Percentiles rank a stretch among this genome's conserved stretches.
Conservation (phyloP, 345 rosid genomes). For the Kernera saxatilis region DNA sequence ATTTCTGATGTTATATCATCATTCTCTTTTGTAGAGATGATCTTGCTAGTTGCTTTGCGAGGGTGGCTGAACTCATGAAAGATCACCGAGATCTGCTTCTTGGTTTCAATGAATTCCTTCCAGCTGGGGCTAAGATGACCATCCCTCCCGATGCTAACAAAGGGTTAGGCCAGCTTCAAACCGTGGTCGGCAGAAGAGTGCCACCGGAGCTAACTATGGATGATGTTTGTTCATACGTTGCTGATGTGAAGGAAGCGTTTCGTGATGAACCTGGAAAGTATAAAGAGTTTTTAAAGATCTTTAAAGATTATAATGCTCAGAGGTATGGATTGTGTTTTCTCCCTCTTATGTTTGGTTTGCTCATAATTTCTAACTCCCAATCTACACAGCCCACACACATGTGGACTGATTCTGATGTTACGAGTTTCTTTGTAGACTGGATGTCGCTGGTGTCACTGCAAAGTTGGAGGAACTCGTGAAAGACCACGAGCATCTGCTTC, state of each 20-base stretch:
- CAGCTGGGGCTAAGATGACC: too few relatives aligned
- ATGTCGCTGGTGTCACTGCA: too few relatives aligned
- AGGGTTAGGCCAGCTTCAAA: too few relatives aligned
- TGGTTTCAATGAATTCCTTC: background rate
- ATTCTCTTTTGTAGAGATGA: background rate
- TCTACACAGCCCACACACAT: background rate
- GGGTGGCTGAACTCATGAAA: background rate
- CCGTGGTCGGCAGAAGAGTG: background rate
- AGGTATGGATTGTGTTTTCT: background rate
- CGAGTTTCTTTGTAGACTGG: too few relatives aligned
- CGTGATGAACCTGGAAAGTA: background rate
- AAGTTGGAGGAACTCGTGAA: too few relatives aligned
- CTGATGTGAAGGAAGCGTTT: background rate
- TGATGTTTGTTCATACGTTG: background rate
- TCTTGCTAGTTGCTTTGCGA: background rate
- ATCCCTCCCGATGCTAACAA: background rate
- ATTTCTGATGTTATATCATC: background rate
- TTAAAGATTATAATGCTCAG: background rate
- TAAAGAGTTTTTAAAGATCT: background rate
- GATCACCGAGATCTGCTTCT: background rate
- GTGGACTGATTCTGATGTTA: too few relatives aligned
- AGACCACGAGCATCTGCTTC: too few relatives aligned
- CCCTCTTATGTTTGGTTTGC: background rate
- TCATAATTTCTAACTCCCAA: background rate
- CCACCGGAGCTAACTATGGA: background rate